Evolutionary conservation across 371 early-diverging fungal species (phyloP), one percentile per base, ranked within the genome.

Genomic region (Rhizopus stolonifer): DNA sequence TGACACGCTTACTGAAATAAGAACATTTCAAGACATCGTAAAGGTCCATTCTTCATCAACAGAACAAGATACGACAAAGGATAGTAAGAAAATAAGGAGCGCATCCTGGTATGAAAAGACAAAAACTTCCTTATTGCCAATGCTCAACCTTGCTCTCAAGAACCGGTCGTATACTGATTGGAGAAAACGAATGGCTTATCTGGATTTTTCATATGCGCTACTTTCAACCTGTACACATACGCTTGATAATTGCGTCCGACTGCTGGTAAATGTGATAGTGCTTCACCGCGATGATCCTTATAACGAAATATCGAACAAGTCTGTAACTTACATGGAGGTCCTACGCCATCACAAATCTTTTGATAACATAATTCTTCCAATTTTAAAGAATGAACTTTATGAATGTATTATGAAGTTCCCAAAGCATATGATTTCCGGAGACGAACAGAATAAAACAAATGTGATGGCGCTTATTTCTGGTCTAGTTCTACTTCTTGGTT

Each of bases 201-300:
- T 77, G 2, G 53, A 62, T 1, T 71, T 81, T 50, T 52, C 82
- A 2, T 54, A 65, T 23, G 42, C 43, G 4, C 26, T 84, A 8
- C 58, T 81, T 13, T 60, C 49, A 1, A 40, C 24, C 3, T 80
- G 81, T 45, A 33, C 75, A 14, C 56, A 56, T 1, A 64, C 74
- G 4, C 54, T 84, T 44, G 74, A 72, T 24, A 65, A 64, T 18
- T 76, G 73, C 29, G 39, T 67, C 1, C 39, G 72, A 2, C 32
- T 69, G 4, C 51, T 82, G 3, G 34, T 80, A 4, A 77, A 79
- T 18, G 77, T 71, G 1, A 36, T 84, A 19, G 72, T 81, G 0
- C 46, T 74, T 2, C 70, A 73, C 46, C 57, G 73, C 9, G 76
- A 76, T 48, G 84, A 84, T 42, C 56, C 65, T 14, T 77, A 75